Conservation (phyloP, 1,284 basidiomycete genomes). For the Microbotryomycetes sp. region DNA sequence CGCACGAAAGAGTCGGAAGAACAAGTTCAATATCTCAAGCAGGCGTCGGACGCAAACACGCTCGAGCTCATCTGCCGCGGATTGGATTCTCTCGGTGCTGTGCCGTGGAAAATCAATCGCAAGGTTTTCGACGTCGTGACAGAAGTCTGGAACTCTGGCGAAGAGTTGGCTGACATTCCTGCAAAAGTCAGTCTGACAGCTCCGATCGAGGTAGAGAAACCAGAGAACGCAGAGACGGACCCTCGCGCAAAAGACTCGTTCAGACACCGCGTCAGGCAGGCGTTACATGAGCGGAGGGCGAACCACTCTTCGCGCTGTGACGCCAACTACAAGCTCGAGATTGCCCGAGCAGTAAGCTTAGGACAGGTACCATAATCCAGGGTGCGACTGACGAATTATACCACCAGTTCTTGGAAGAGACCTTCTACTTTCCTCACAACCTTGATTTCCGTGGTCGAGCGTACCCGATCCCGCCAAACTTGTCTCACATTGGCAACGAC, state of each 20-base stretch:
- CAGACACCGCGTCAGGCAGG: conserved; percentile 54
- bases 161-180: conserved; percentile 41
- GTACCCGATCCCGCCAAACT: conserved; percentile 92
- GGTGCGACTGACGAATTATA: too few relatives aligned
- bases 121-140: conserved; percentile 64
- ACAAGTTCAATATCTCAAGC: conserved; percentile 70
- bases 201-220: conserved; percentile 54
- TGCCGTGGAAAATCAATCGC: conserved; percentile 85
- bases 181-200: conserved; percentile 33
- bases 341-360: conserved; percentile 71
- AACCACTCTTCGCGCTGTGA: conserved; percentile 87
- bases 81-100: conserved; percentile 81
- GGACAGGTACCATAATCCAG: too few relatives aligned
- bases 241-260: conserved; percentile 58
- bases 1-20: conserved; percentile 87
- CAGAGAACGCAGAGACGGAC: conserved; percentile 56
- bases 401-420: conserved; percentile 69
- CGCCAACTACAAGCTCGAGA: conserved; percentile 96
- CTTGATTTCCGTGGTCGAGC: conserved; percentile 96
- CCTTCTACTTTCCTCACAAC: conserved; percentile 92
- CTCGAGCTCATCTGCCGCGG: conserved; percentile 82
- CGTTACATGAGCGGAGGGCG: conserved; percentile 59
- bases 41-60: conserved; percentile 66
- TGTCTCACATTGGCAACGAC: conserved; percentile 95
- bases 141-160: conserved; percentile 66